These are phyloP conservation scores for Candolleomyces aberdarensis DNA, from an alignment of 768 basidiomycete species.

Conservation along the genomic window DNA sequence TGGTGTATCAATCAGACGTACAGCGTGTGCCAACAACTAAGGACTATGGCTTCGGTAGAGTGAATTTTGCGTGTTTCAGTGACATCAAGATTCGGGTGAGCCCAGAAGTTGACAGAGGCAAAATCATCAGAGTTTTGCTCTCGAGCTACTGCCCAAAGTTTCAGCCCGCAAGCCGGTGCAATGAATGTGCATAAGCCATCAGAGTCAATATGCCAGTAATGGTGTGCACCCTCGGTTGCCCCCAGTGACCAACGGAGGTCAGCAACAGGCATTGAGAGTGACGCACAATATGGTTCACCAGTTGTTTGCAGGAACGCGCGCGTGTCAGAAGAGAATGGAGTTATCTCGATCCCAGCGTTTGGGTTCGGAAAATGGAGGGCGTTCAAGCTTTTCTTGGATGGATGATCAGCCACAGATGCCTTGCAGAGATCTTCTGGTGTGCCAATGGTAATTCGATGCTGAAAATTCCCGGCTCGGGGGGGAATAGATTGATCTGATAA, in stretches of 20 bases:
- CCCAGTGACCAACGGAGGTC: constrained; percentile 17
- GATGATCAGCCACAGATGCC: too few relatives aligned
- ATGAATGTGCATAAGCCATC: constrained; percentile 14
- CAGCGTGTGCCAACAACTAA: constrained; percentile 3
- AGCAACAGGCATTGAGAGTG: background rate
- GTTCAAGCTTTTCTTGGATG: constrained; percentile 29
- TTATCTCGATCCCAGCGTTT: background rate
- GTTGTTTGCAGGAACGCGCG: background rate
- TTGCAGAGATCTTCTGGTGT: too few relatives aligned
- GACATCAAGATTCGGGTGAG: background rate
- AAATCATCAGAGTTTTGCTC: background rate
- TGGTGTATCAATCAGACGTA: too few relatives aligned
- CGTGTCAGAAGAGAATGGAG: background rate
- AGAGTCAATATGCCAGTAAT: constrained; percentile 16
- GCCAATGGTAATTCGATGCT: too few relatives aligned
- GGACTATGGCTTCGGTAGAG: background rate
- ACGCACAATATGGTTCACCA: background rate
- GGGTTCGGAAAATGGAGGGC: constrained; percentile 40
- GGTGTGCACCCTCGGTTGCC: constrained; percentile 7
- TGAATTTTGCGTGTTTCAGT: background rate
- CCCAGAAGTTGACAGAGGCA: background rate
- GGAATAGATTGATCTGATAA: too few relatives aligned
- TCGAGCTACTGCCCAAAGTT: constrained; percentile 15
- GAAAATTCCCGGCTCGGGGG: too few relatives aligned
- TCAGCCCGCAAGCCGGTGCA: background rate